Percentiles rank a stretch among this genome's conserved stretches.
phyloP scores from a whole-genome alignment of 2,329 filamentous ascomycete species.

The Diplodia scrobiculata region DNA sequence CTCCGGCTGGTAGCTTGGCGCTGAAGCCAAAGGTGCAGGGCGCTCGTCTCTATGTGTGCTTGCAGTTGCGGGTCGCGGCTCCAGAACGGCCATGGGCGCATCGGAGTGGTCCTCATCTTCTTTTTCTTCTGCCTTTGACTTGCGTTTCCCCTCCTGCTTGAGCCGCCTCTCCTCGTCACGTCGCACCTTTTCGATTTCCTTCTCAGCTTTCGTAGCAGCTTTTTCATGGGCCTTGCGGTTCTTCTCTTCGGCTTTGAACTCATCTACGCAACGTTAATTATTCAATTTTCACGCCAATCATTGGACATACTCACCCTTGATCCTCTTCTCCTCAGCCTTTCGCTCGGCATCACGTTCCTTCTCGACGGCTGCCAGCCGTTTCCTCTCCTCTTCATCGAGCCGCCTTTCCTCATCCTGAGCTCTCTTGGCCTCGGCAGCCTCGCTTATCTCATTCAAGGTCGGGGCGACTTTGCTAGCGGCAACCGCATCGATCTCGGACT shows the following conservation, averaged over 20 bases:
- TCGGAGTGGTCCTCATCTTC: conserved; percentile 15
- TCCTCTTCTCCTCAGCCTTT: conserved; percentile 50
- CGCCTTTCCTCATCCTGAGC: conserved; percentile 66
- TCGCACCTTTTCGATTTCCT: conserved; percentile 51
- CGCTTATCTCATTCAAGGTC: conserved; percentile 79
- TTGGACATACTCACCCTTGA: conserved; percentile 59
- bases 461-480: conserved; percentile 77
- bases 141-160: conserved; percentile 58
- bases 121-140: conserved; percentile 40
- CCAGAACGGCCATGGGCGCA: conserved; percentile 4
- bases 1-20: conserved; percentile 22
- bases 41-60: conserved; percentile 21
- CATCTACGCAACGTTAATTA: conserved; percentile 48
- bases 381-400: conserved; percentile 65
- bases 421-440: conserved; percentile 71
- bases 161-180: conserved; percentile 58
- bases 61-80: conserved; percentile 18
- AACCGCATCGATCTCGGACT: conserved; percentile 75
- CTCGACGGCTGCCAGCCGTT: conserved; percentile 61
- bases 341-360: conserved; percentile 54
- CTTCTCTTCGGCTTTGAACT: conserved; percentile 55
- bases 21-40: conserved; percentile 6
- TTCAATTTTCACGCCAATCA: not conserved
- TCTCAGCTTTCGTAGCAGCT: conserved; percentile 42
- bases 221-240: conserved; percentile 57